Conservation (phyloP, 495 filamentous ascomycete genomes). For the Friedmanniomyces endolithicus region DNA sequence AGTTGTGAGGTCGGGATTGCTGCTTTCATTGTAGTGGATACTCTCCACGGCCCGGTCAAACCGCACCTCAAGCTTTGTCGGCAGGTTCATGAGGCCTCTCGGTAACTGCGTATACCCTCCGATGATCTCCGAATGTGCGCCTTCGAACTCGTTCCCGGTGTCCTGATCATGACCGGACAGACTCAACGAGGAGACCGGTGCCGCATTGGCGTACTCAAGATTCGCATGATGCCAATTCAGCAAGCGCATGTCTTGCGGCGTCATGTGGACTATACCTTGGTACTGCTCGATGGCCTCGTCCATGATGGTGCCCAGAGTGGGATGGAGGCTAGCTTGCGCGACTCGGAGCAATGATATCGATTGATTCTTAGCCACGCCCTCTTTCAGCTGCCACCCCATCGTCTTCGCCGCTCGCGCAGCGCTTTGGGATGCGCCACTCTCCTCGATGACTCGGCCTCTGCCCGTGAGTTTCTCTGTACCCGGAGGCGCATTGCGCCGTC, state of each 20-base stretch:
- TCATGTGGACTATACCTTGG: conserved; percentile 66
- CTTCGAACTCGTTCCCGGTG: conserved; percentile 93
- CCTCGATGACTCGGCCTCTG: conserved; percentile 28
- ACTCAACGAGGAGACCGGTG: conserved; percentile 73
- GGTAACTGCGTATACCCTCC: conserved; percentile 89
- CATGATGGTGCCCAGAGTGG: conserved; percentile 77
- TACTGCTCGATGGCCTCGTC: conserved; percentile 84
- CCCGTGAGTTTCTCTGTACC: conserved; percentile 36
- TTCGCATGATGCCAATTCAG: conserved; percentile 99
- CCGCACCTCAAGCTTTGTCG: conserved; percentile 66
- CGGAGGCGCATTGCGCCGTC: conserved; percentile 22
- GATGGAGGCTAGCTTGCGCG: conserved; percentile 44
- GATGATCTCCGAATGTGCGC: conserved; percentile 79
- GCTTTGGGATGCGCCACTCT: conserved; percentile 33
- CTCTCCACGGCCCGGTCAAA: conserved; percentile 54
- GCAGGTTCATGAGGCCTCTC: conserved; percentile 62
- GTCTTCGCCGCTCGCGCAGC: conserved; percentile 49
- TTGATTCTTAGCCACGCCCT: conserved; percentile 46
- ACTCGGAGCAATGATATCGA: conserved; percentile 63
- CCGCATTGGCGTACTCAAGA: conserved; percentile 91
- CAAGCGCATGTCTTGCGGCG: conserved; percentile 72
- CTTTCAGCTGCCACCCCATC: conserved; percentile 71
- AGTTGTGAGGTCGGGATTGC: conserved; percentile 24
- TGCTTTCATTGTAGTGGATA: conserved; percentile 51
- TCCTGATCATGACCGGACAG: conserved; percentile 93